Base-by-base conservation (phyloP, 2,329 filamentous ascomycete species). In the Monilinia fructicola region DNA sequence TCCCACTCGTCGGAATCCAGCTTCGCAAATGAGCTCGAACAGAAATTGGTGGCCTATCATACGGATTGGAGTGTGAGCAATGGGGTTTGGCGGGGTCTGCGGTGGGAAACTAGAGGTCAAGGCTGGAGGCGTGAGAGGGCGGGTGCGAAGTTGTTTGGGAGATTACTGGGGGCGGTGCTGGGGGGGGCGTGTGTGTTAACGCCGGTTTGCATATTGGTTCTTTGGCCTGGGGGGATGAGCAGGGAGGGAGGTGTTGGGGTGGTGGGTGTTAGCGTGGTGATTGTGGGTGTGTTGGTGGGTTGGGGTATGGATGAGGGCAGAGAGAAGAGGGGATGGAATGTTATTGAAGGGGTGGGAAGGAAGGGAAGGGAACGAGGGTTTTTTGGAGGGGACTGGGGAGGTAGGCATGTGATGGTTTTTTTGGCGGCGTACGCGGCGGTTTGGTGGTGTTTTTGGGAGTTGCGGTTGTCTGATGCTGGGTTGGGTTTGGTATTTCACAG, bases 351-450 rank as follows among this genome's bases (percentile, higher is more conserved):
- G 9, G 46, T 0, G n/a, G 10, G 46, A 2, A 16, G 7, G 0
- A 18, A 23, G 2, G 59, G 23, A 6, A 7, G 18, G 11, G 12
- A 3, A 2, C 5, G 52, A 6, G 31, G n/a, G 3, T 10, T 21
- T 2, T 50, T 50, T 4, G 23, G 52, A 4, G 16, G 21, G 2
- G 62, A 28, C 6, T 58, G 35, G 54, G n/a, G 44, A n/a, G 4
- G 14, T 5, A 28, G 35, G 16, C 23, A 53, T 35, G 35, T 61
- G 7, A 18, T 55, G 26, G 0, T 56, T 11, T 40, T 53, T 21
- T 31, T 56, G 46, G 66, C 48, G 3, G 54, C 38, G 14, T 67
- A 65, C 61, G 48, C 54, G 53, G 62, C 46, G 10, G 62, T 64
- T 61, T 67, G 31, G 66, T 50, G 6, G 1, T 61, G 3, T 60